A percentile compares a stretch with the other conserved stretches of the same genome.
These are phyloP conservation scores for Sarocladiaceae sp. DNA, from an alignment of 2,329 filamentous ascomycete species.

Conservation along the genomic window DNA sequence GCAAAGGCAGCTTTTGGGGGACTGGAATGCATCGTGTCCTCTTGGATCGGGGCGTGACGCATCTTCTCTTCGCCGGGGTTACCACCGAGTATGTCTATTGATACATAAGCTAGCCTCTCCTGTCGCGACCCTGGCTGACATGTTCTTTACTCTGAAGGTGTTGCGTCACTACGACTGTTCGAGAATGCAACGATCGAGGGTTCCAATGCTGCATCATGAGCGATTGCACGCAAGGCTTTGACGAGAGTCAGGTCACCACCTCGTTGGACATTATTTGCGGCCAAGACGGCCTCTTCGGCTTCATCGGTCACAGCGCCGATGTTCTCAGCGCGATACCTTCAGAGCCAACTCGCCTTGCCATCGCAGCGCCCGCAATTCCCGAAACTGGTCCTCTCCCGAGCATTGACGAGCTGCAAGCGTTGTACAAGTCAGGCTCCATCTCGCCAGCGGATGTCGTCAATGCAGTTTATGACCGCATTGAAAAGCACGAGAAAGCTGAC, in stretches of 20 bases:
- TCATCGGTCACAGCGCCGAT: constrained; percentile 34
- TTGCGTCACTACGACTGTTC: constrained; percentile 48
- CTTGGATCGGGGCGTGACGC: constrained; percentile 48
- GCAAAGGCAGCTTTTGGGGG: constrained; percentile 54
- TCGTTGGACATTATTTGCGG: constrained; percentile 44
- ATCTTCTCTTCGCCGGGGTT: constrained; percentile 50
- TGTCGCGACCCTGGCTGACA: too few species aligned
- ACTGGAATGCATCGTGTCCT: constrained; percentile 47
- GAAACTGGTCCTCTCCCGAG: constrained; percentile 9
- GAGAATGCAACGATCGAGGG: constrained; percentile 54
- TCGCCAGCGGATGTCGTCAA: constrained; percentile 37
- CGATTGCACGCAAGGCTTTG: constrained; percentile 43
- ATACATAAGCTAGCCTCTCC: background rate
- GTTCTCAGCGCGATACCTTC: background rate
- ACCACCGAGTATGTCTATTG: constrained; percentile 38
- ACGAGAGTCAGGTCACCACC: constrained; percentile 35
- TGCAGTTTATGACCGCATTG: constrained; percentile 38
- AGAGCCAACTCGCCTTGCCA: constrained; percentile 13
- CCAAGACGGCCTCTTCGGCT: constrained; percentile 46
- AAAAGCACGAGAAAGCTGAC: constrained; percentile 39
- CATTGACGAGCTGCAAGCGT: constrained; percentile 27
- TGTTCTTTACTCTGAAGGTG: too few species aligned
- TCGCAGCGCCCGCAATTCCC: background rate
- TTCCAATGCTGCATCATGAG: constrained; percentile 50
- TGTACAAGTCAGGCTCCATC: constrained; percentile 32